Evolutionary conservation across 768 basidiomycete species (phyloP).

Genomic region (Boletus sensibilis): DNA sequence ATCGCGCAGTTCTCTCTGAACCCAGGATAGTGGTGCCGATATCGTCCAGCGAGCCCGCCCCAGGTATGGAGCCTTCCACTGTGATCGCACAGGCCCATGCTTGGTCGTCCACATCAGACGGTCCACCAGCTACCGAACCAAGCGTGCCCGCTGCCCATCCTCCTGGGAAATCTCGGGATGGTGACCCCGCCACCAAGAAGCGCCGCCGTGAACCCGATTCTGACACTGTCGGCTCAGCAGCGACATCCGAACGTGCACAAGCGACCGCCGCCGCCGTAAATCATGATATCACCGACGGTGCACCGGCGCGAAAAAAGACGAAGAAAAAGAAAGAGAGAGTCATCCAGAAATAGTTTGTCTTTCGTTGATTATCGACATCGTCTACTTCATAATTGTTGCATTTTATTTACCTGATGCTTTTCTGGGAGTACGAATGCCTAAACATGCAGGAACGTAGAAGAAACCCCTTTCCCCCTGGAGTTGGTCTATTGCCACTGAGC

Average conservation of each 20-base stretch:
- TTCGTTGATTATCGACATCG: not conserved
- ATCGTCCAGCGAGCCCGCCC: not conserved
- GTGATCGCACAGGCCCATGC: not conserved
- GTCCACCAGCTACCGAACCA: not conserved
- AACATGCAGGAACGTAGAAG: not conserved
- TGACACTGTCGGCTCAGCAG: not conserved
- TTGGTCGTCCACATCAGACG: not conserved
- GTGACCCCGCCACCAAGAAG: conserved; percentile 12
- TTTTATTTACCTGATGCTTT: not conserved
- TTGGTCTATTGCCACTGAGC: not conserved
- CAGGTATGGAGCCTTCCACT: not conserved
- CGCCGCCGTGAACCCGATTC: conserved; percentile 21
- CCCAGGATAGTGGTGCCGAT: conserved; percentile 61
- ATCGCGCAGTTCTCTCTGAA: conserved; percentile 76
- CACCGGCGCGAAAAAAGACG: conserved; percentile 23
- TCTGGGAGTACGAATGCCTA: not conserved
- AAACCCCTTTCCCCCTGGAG: not conserved
- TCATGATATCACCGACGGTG: not conserved
- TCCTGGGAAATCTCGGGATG: not conserved
- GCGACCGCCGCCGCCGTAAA: not conserved
- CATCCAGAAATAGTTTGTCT: conserved; percentile 1
- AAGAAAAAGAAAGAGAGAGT: conserved; percentile 16
- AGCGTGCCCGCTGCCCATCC: not conserved
- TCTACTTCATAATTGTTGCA: not conserved
- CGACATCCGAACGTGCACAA: not conserved